Evolutionary conservation across 1,139 yeast genomes (phyloP).

Genomic region (Nakaseomyces glabratus): DNA sequence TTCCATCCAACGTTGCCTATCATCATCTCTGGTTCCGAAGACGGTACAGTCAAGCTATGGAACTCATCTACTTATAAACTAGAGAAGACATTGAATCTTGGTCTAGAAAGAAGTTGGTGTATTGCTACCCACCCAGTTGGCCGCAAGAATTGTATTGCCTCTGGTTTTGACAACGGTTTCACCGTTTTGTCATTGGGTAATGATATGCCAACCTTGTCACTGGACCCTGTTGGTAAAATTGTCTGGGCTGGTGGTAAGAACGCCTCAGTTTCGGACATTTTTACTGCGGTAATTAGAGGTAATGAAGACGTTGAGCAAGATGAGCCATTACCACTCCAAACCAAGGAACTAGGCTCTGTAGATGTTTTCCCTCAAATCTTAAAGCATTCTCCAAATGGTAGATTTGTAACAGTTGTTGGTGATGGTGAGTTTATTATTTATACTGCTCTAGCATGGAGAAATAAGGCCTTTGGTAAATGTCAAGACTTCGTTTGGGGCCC

Average conservation of each 20-base stretch:
- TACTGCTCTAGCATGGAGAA: constrained; percentile 97
- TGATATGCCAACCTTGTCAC: constrained; percentile 87
- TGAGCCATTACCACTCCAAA: constrained; percentile 61
- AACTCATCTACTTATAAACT: constrained; percentile 70
- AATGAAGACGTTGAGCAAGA: constrained; percentile 68
- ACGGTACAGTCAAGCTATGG: constrained; percentile 73
- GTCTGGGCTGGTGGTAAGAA: constrained; percentile 72
- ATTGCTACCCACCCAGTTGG: constrained; percentile 62
- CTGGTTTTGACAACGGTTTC: constrained; percentile 93
- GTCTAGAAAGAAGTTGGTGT: constrained; percentile 97
- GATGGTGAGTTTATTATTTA: constrained; percentile 96
- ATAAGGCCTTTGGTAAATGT: constrained; percentile 86
- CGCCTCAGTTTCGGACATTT: constrained; percentile 58
- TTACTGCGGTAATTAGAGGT: constrained; percentile 71
- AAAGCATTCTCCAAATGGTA: constrained; percentile 91
- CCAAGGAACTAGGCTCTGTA: constrained; percentile 83
- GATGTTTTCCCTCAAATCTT: constrained; percentile 87
- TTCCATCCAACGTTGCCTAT: constrained; percentile 95
- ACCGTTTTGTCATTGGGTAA: constrained; percentile 81
- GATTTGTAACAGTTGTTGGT: constrained; percentile 94
- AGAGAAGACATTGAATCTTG: constrained; percentile 83
- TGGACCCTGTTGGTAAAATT: constrained; percentile 88
- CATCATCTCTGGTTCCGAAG: constrained; percentile 76
- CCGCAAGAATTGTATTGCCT: constrained; percentile 58
- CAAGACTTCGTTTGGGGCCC: constrained; percentile 91